Evolutionary conservation across 1,139 yeast genomes (phyloP).

Genomic region (Geotrichum reessii): DNA sequence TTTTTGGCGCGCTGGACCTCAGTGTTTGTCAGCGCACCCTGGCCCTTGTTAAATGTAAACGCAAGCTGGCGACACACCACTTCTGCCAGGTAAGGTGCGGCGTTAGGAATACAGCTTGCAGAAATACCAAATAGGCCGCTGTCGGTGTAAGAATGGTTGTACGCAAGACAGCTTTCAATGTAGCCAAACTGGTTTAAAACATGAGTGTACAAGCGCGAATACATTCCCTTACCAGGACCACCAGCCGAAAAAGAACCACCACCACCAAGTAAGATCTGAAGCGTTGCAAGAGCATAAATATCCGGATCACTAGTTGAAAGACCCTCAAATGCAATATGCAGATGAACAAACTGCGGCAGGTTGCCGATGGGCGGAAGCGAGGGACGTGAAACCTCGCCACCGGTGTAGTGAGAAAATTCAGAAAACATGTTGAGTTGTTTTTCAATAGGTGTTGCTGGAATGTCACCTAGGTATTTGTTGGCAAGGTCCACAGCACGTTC

Average conservation of each 20-base stretch:
- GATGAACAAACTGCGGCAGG: constrained; percentile 75
- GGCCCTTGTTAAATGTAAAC: constrained; percentile 52
- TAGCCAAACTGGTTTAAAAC: constrained; percentile 89
- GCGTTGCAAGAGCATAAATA: constrained; percentile 81
- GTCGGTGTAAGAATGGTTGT: constrained; percentile 85
- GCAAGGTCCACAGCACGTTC: constrained; percentile 62
- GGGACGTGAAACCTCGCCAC: constrained; percentile 72
- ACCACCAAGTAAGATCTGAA: constrained; percentile 92
- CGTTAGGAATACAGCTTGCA: constrained; percentile 77
- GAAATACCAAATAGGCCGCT: constrained; percentile 90
- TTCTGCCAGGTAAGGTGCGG: constrained; percentile 78
- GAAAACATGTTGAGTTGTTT: constrained; percentile 23
- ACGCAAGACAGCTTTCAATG: constrained; percentile 81
- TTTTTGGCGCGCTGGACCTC: constrained; percentile 89
- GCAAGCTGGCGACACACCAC: constrained; percentile 73
- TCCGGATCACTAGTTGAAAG: constrained; percentile 79
- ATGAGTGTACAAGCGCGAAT: constrained; percentile 83
- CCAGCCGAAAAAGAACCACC: constrained; percentile 98
- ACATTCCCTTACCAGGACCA: constrained; percentile 99
- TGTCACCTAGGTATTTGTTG: constrained; percentile 57
- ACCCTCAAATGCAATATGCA: constrained; percentile 87
- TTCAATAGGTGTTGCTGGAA: constrained; percentile 38
- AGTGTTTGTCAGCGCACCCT: constrained; percentile 55
- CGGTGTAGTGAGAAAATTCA: constrained; percentile 59
- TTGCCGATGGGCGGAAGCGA: constrained; percentile 65